Conservation (phyloP, 2,329 filamentous ascomycete species). For the Biscogniauxia sp. region DNA sequence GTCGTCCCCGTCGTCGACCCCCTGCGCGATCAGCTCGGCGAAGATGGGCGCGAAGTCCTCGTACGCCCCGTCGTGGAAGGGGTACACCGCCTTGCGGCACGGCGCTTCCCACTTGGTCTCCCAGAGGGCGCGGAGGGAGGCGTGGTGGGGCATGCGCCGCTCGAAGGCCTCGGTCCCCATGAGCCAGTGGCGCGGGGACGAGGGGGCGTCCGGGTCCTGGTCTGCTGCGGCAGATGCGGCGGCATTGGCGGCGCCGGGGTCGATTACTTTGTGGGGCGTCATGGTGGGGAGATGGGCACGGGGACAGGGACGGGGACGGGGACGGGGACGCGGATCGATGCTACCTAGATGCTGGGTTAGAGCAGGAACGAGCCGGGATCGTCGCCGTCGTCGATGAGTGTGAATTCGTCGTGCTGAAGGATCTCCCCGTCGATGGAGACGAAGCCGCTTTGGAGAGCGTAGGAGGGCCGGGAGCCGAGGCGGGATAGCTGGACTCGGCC, state of each 20-base stretch:
- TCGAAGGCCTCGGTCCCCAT: constrained; percentile 45
- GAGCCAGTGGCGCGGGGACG: constrained; percentile 35
- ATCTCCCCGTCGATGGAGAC: constrained; percentile 8
- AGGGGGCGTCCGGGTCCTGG: constrained; percentile 2
- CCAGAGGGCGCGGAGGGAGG: constrained; percentile 63
- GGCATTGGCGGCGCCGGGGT: neutral
- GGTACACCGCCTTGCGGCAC: constrained; percentile 62
- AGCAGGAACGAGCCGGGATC: neutral
- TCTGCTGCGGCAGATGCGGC: neutral
- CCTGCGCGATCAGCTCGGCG: constrained; percentile 55
- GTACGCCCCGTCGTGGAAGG: constrained; percentile 69
- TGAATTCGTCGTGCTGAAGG: constrained; percentile 9
- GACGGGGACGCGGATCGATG: neutral
- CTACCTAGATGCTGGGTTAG: neutral
- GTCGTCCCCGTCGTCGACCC: constrained; percentile 64
- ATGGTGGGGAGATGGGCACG: constrained; percentile 17
- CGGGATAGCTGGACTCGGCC: constrained; percentile 28
- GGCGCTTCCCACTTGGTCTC: constrained; percentile 74
- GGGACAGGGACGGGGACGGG: neutral
- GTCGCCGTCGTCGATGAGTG: constrained; percentile 13
- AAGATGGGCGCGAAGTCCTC: constrained; percentile 71
- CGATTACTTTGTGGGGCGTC: constrained; percentile 28
- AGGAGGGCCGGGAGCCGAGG: constrained; percentile 18
- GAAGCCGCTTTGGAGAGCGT: constrained; percentile 10
- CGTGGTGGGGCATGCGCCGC: constrained; percentile 53